These are phyloP conservation scores for Lenwebbia sp. DNA, from an alignment of 345 rosid genomes.

Conservation along the genomic window DNA sequence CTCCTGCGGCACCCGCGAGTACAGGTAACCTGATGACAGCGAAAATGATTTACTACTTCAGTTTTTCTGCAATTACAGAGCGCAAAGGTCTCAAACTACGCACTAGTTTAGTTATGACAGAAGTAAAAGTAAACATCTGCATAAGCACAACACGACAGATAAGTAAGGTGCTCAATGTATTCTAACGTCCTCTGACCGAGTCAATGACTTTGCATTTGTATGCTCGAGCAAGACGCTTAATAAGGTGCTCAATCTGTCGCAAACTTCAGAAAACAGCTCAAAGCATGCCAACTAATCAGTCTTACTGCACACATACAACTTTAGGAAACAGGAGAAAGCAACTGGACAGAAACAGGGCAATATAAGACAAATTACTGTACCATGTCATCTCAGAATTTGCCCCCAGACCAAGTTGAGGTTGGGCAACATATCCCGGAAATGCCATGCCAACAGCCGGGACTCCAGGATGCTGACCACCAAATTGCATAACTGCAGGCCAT, in stretches of 20 bases:
- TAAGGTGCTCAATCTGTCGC: background rate
- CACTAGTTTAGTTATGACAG: background rate
- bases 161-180: background rate
- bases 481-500: conserved; percentile 67
- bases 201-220: background rate
- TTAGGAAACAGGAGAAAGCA: background rate
- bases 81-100: background rate
- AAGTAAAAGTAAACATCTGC: background rate
- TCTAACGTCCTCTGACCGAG: background rate
- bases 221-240: background rate
- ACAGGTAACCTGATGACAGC: conserved; percentile 63
- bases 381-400: conserved; percentile 96
- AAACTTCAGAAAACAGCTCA: background rate
- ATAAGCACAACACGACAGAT: background rate
- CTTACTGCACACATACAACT: background rate
- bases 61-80: background rate
- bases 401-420: conserved; percentile 74
- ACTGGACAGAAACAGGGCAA: background rate
- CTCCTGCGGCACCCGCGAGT: conserved; percentile 73
- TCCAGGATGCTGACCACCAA: conserved; percentile 89
- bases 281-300: background rate
- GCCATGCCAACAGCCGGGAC: conserved; percentile 97
- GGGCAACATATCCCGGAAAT: conserved; percentile 80
- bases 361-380: conserved; percentile 18
- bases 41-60: background rate